phyloP scores from a whole-genome alignment of 2,329 filamentous ascomycete species.

The Keithomyces neogunnii region DNA sequence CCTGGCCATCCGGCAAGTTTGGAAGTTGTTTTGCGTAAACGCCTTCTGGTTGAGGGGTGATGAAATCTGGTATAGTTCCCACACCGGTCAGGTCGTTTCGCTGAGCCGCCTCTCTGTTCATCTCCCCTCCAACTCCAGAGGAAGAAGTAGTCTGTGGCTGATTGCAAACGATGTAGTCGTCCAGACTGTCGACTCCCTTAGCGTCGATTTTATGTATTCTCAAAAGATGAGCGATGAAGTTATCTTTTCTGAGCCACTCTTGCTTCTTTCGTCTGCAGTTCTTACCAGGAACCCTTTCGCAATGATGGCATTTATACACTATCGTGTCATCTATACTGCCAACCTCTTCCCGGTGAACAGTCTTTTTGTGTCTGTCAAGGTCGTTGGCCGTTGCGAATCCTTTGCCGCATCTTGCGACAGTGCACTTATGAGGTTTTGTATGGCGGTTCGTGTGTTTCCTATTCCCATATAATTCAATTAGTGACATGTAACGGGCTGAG shows the following conservation, averaged over 20 bases:
- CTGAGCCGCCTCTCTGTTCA: not conserved
- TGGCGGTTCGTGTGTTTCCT: conserved; percentile 74
- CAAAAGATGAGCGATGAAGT: conserved; percentile 72
- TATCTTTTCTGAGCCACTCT: conserved; percentile 72
- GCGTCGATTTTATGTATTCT: conserved; percentile 50
- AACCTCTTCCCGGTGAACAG: conserved; percentile 52
- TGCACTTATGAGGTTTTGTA: conserved; percentile 57
- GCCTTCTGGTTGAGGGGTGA: not conserved
- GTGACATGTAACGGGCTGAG: not conserved
- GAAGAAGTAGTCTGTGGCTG: conserved; percentile 10
- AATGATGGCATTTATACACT: conserved; percentile 10
- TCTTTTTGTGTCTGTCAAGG: conserved; percentile 67
- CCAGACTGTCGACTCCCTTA: conserved; percentile 28
- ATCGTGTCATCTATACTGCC: conserved; percentile 9
- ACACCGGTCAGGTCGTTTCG: conserved; percentile 8
- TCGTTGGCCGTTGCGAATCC: conserved; percentile 80
- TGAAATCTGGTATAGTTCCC: conserved; percentile 1
- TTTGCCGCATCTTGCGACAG: conserved; percentile 45
- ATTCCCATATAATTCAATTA: conserved; percentile 46
- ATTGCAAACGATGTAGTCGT: conserved; percentile 18
- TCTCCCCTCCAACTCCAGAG: not conserved
- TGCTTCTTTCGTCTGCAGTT: conserved; percentile 38
- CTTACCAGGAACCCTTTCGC: conserved; percentile 10
- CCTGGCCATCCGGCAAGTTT: not conserved
- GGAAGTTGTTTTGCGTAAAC: not conserved